Conservation (phyloP, 2,329 filamentous ascomycete species). For the Ceratocystiopsis minuta region DNA sequence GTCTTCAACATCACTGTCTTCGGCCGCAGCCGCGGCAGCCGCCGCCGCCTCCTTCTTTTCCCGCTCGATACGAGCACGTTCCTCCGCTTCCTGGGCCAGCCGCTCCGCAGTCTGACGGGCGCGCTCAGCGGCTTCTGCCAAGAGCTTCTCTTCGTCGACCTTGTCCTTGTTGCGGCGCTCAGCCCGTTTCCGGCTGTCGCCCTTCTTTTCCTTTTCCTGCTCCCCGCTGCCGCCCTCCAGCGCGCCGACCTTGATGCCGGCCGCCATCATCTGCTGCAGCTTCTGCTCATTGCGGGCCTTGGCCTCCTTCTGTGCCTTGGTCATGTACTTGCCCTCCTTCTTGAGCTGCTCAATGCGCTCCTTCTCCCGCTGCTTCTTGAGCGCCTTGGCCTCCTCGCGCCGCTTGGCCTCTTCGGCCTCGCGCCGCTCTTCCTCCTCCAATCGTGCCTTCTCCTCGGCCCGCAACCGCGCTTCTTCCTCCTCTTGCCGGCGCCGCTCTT, state of each 20-base stretch:
- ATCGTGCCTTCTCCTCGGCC: slow-evolving; percentile 45
- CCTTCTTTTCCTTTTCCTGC: slow-evolving; percentile 54
- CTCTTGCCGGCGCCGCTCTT: slow-evolving; percentile 47
- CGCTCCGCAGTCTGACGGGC: slow-evolving; percentile 51
- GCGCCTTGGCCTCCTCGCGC: slow-evolving; percentile 53
- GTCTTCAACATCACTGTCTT: slow-evolving; percentile 48
- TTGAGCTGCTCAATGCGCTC: slow-evolving; percentile 74
- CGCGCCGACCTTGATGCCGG: slow-evolving; percentile 54
- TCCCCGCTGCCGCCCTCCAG: slow-evolving; percentile 25
- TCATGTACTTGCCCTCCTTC: slow-evolving; percentile 73
- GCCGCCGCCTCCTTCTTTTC: slow-evolving; percentile 16
- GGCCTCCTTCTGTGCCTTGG: slow-evolving; percentile 70
- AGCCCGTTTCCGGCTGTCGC: slow-evolving; percentile 23
- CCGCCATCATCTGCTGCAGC: slow-evolving; percentile 69
- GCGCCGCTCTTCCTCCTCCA: slow-evolving; percentile 46
- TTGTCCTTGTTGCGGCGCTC: slow-evolving; percentile 40
- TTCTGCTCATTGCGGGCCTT: slow-evolving; percentile 64
- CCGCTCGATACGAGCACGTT: slow-evolving; percentile 24
- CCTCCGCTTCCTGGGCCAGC: slow-evolving; percentile 41
- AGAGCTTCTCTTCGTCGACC: slow-evolving; percentile 59
- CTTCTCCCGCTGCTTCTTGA: slow-evolving; percentile 75
- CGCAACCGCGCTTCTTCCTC: slow-evolving; percentile 41
- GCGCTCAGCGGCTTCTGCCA: slow-evolving; percentile 62
- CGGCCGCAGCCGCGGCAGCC: slow-evolving; percentile 37
- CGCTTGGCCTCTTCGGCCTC: slow-evolving; percentile 50